Conservation (phyloP, 768 basidiomycete species). For the Lentinula boryana region DNA sequence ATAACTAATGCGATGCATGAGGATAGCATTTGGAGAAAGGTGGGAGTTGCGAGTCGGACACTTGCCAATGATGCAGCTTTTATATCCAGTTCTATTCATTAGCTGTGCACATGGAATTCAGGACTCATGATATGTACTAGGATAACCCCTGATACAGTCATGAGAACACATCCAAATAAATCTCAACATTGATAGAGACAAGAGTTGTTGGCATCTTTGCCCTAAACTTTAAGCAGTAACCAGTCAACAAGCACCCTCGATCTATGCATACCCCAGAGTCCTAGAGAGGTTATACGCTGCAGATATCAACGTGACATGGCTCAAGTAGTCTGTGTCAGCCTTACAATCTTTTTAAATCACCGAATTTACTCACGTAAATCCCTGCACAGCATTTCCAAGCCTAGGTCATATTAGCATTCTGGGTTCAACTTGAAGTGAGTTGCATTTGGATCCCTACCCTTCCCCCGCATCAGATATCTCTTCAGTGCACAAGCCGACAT, state of each 20-base stretch:
- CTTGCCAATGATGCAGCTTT: too few relatives aligned
- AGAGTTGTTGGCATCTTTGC: too few relatives aligned
- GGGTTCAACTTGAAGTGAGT: neutral
- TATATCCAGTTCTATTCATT: too few relatives aligned
- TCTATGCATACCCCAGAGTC: conserved; percentile 26
- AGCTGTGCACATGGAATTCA: too few relatives aligned
- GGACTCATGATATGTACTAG: too few relatives aligned
- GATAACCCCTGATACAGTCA: too few relatives aligned
- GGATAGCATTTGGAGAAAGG: too few relatives aligned
- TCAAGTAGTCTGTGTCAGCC: conserved; percentile 16
- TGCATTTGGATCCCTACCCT: conserved; percentile 34
- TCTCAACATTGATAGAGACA: too few relatives aligned
- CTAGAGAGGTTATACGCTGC: conserved; percentile 80
- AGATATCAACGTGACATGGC: conserved; percentile 80
- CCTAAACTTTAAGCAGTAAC: too few relatives aligned
- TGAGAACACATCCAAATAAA: too few relatives aligned
- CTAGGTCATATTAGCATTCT: conserved; percentile 24
- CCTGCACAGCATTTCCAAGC: conserved; percentile 84
- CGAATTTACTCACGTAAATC: conserved; percentile 64
- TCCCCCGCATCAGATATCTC: conserved; percentile 85
- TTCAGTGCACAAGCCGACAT: conserved; percentile 82
- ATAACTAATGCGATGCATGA: too few relatives aligned
- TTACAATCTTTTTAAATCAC: neutral
- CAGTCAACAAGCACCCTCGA: neutral
- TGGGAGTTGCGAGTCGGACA: too few relatives aligned